Conservation (phyloP, 305 asterid genomes). For the Stenogyne calaminthoides region DNA sequence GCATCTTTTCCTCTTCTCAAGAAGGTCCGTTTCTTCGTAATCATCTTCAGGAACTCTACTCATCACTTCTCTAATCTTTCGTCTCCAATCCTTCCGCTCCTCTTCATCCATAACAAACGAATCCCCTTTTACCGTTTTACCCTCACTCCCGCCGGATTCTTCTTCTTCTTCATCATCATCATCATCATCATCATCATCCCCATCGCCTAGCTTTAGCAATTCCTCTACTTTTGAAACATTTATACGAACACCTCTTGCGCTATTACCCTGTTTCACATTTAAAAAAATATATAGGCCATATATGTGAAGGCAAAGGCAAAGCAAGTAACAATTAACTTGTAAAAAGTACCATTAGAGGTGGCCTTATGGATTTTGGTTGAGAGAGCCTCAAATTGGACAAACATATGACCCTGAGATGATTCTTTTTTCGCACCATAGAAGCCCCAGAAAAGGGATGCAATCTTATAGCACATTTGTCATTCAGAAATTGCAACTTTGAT, state of each 20-base stretch:
- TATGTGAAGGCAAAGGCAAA: not conserved
- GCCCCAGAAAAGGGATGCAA: slow-evolving; percentile 23
- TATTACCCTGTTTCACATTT: slow-evolving; percentile 39
- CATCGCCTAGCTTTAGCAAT: slow-evolving; percentile 45
- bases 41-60: slow-evolving; percentile 56
- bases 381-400: slow-evolving; percentile 30
- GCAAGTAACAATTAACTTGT: not conserved
- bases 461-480: slow-evolving; percentile 23
- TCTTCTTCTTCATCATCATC: slow-evolving; percentile 37
- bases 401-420: slow-evolving; percentile 15
- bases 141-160: slow-evolving; percentile 37
- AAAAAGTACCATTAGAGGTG: slow-evolving; percentile 42
- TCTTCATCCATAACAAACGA: slow-evolving; percentile 63
- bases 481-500: slow-evolving; percentile 33
- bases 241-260: slow-evolving; percentile 39
- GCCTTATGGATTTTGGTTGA: slow-evolving; percentile 11
- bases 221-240: slow-evolving; percentile 63
- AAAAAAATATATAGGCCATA: slow-evolving; percentile 19
- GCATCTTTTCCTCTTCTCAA: slow-evolving; percentile 75
- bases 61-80: slow-evolving; percentile 72
- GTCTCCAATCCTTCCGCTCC: slow-evolving; percentile 88
- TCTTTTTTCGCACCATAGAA: slow-evolving; percentile 33
- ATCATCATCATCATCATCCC: slow-evolving; percentile 42
- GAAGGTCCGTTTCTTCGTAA: slow-evolving; percentile 74
- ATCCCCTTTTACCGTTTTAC: slow-evolving; percentile 38